These are phyloP conservation scores for Teunomyces gatunensis DNA, from an alignment of 805 yeast genomes.

Conservation along the genomic window DNA sequence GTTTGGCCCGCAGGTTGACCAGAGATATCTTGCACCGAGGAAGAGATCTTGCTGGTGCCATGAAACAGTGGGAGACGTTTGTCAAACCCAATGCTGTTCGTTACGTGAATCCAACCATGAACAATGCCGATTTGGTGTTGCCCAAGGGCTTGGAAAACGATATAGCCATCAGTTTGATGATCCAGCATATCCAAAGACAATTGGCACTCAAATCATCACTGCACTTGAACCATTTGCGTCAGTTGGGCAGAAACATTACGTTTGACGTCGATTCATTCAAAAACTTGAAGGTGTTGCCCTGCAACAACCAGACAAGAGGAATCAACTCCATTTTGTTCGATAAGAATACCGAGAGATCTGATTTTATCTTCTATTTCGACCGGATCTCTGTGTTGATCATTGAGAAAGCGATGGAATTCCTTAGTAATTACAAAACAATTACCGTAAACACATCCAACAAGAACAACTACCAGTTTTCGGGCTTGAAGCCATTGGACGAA, in stretches of 20 bases:
- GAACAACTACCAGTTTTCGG: constrained; percentile 18
- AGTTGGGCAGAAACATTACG: constrained; percentile 47
- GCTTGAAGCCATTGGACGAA: constrained; percentile 47
- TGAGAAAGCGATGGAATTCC: constrained; percentile 61
- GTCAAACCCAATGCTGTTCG: constrained; percentile 91
- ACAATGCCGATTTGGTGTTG: constrained; percentile 80
- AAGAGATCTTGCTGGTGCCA: constrained; percentile 75
- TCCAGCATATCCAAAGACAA: constrained; percentile 75
- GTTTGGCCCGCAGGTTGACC: constrained; percentile 82
- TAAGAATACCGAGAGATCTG: constrained; percentile 57
- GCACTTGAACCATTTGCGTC: constrained; percentile 64
- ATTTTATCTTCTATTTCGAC: constrained; percentile 83
- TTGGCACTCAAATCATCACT: constrained; percentile 58
- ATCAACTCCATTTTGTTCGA: constrained; percentile 69
- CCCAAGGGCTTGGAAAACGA: constrained; percentile 86
- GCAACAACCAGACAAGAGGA: constrained; percentile 66
- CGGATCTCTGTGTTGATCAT: constrained; percentile 73
- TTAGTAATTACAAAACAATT: constrained; percentile 34
- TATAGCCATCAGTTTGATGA: constrained; percentile 76
- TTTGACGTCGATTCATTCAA: constrained; percentile 25
- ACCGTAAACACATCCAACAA: constrained; percentile 27
- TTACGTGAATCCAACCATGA: constrained; percentile 71
- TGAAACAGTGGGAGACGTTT: constrained; percentile 84
- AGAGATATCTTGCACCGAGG: constrained; percentile 87
- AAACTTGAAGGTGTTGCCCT: constrained; percentile 39